phyloP scores from a whole-genome alignment of 306 rosid species.

The Castanopsis chinensis region DNA sequence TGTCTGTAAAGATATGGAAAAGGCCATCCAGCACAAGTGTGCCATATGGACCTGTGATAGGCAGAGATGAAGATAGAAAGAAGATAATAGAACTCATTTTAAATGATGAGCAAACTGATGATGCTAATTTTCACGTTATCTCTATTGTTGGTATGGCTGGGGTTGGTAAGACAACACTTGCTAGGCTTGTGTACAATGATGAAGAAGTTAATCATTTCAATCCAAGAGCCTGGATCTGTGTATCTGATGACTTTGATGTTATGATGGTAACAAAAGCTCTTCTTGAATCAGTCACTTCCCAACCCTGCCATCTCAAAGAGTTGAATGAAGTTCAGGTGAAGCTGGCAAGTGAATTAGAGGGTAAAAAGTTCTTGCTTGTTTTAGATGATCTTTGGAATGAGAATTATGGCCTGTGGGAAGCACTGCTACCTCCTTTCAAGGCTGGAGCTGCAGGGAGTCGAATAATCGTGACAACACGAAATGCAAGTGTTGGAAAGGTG shows the following conservation, averaged over 20 bases:
- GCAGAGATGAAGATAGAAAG: constrained; percentile 7
- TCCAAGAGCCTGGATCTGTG: neutral
- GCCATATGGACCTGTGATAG: constrained; percentile 1
- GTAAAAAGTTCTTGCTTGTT: neutral
- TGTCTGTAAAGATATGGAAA: too few relatives aligned
- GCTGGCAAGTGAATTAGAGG: neutral
- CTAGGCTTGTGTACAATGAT: neutral
- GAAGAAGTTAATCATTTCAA: neutral
- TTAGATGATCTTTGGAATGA: neutral
- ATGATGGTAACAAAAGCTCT: neutral
- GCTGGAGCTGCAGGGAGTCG: constrained; percentile 8
- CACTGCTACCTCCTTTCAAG: neutral
- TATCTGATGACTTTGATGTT: neutral
- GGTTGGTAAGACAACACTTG: neutral
- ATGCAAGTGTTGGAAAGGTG: neutral
- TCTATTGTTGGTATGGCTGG: constrained; percentile 9
- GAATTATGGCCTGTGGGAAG: neutral
- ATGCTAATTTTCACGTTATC: neutral
- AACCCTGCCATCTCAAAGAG: neutral
- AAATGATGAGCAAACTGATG: neutral
- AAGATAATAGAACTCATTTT: neutral
- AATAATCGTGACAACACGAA: constrained; percentile 1
- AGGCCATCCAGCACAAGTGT: neutral
- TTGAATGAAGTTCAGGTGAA: neutral
- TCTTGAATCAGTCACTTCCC: neutral